Base-by-base conservation (phyloP, 2,329 filamentous ascomycete species). In the Colletotrichum sp. region DNA sequence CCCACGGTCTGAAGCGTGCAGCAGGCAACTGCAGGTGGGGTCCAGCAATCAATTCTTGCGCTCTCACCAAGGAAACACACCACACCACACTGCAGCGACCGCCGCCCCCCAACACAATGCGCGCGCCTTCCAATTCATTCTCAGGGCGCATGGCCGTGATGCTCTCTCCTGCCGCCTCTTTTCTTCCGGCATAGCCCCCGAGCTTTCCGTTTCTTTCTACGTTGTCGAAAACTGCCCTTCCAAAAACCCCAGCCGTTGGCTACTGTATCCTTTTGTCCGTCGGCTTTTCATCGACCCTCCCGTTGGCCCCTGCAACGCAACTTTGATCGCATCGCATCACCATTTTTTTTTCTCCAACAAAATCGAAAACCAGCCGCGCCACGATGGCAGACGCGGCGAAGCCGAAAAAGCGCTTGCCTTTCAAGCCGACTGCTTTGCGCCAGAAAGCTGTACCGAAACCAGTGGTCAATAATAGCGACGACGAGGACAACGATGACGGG, bases 381-480 rank as follows among this genome's bases (percentile, higher is more conserved):
- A 65, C 21, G n/a, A 76, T 76, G 74, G 74, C 77, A 21, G 75
- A 77, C 34, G 70, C 74, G 48, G 74, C 64, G 6, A 76, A 74
- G 32, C 75, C 75, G 77, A 83, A 83, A 71, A 86, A 86, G 79
- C 85, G 84, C 75, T 85, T 90, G 2, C 88, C 88, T 1, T 90
- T 90, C 81, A 90, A 90, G 77, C 87, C 87, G 15, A 89, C 88
- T 3, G 87, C 84, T 24, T 81, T 86, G 77, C 86, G 84, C 61
- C 82, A 81, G 52, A 80, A 80, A 58, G 79, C 81, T 3, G 78
- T 77, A 28, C 80, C 84, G 3, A 81, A 80, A n/a, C 71, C 80
- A 18, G 75, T 78, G 21, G 72, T 68, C 61, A 67, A 71, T 63
- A 68, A 36, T 43, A 34, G 68, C 9, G 77, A 80, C 1, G 77